Evolutionary conservation across 192 early-diverging fungal species (phyloP), one percentile per base, ranked within the genome.

Genomic region (Chytriomyces sp.): DNA sequence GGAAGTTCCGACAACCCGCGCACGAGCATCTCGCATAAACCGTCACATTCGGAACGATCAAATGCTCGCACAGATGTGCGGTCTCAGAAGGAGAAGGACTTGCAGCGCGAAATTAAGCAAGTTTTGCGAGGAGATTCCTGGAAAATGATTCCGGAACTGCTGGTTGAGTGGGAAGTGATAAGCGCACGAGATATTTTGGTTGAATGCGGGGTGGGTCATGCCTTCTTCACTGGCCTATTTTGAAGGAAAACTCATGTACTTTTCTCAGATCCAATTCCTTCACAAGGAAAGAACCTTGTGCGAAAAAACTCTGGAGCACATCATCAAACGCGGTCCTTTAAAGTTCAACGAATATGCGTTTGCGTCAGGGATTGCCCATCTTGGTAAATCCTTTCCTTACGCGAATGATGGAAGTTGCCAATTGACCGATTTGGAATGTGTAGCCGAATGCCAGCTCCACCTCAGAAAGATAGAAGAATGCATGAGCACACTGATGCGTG

Each of bases 301-400:
- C 43, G 75, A 76, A 59, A 46, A 59, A 35, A 68, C 50, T 9
- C 45, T 76, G 45, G 64, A 66, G 13, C 44, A 76, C 49, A 65
- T 76, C 49, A 50, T 53, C 61, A 76, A 76, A 20, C 62, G 75
- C 20, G 75, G 75, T 10, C 75, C 75, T 13, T 57, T 76, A 35
- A 67, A 76, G 47, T 10, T 7, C 18, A 76, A 68, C 13, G 75
- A 76, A 45, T 76, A 76, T 67, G 16, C 75, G 10, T 76, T 35
- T 45, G 75, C 75, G 6, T 76, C 75, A 13, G 75, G 64, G 0
- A 23, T 76, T 44, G 26, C 50, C 9, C 75, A 76, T 45, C 50
- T 76, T 18, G 75, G 75, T 76, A 24, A 24, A 11, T 45, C 4
- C 10, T 10, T 60, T 53, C 50, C 35, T 35, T 35, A 35, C 35